Evolutionary conservation across 495 filamentous ascomycete genomes (phyloP).

Genomic region (Trichodelitschia bisporula): DNA sequence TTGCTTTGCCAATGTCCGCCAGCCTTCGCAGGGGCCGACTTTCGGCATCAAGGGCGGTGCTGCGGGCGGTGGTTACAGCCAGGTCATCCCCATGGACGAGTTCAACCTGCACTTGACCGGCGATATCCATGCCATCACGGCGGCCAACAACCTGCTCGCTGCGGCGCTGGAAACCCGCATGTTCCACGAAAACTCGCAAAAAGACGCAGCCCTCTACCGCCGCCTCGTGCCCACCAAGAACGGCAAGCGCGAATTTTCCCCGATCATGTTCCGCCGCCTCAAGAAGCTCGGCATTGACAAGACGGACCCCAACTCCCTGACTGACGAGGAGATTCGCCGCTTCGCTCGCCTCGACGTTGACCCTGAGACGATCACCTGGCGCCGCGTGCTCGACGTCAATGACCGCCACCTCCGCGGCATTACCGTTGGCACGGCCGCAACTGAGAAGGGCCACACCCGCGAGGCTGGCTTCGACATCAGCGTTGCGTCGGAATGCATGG

Average conservation of each 20-base stretch:
- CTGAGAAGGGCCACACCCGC: slow-evolving; percentile 67
- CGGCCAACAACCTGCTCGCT: slow-evolving; percentile 94
- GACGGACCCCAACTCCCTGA: slow-evolving; percentile 74
- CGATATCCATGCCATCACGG: slow-evolving; percentile 92
- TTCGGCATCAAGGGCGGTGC: slow-evolving; percentile 98
- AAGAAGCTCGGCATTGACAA: slow-evolving; percentile 92
- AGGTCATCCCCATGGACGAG: slow-evolving; percentile 98
- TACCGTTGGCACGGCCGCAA: slow-evolving; percentile 63
- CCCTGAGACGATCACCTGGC: slow-evolving; percentile 91
- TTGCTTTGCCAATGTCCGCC: slow-evolving; percentile 85
- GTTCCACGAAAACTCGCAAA: slow-evolving; percentile 91
- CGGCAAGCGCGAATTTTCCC: slow-evolving; percentile 64
- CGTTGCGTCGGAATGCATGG: slow-evolving; percentile 95
- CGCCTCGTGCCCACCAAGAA: slow-evolving; percentile 77
- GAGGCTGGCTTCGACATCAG: slow-evolving; percentile 93
- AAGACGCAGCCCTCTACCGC: slow-evolving; percentile 70
- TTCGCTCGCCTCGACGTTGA: slow-evolving; percentile 93
- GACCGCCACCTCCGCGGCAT: slow-evolving; percentile 79
- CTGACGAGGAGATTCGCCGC: slow-evolving; percentile 59
- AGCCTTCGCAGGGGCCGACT: slow-evolving; percentile 90
- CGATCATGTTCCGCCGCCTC: slow-evolving; percentile 72
- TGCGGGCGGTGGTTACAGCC: slow-evolving; percentile 89
- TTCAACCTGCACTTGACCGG: slow-evolving; percentile 96
- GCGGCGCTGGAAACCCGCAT: slow-evolving; percentile 95
- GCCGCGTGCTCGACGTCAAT: slow-evolving; percentile 88